phyloP scores from a whole-genome alignment of 1,284 basidiomycete genomes.

The Inonotus hispidus region DNA sequence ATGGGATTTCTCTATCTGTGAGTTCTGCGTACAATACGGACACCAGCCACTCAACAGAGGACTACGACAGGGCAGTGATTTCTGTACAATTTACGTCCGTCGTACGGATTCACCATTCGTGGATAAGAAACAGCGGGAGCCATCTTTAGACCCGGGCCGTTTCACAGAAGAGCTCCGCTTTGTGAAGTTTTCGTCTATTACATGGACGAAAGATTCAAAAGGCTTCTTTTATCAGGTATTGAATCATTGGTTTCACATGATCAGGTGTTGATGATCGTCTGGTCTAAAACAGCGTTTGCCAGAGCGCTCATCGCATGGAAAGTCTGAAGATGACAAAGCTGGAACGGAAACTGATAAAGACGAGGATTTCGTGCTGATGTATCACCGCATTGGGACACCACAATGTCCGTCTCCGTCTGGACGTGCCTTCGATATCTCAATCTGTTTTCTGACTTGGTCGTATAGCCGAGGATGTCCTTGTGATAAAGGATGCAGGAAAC shows the following conservation, averaged over 20 bases:
- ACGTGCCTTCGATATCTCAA: not conserved
- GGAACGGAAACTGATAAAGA: conserved; percentile 64
- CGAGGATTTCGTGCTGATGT: conserved; percentile 68
- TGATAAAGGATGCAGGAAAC: conserved; percentile 57
- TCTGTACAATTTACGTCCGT: conserved; percentile 64
- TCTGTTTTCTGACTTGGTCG: not conserved
- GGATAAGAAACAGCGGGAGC: conserved; percentile 32
- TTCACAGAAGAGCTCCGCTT: conserved; percentile 64
- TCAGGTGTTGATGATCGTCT: not conserved
- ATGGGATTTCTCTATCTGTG: conserved; percentile 70
- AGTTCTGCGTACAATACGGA: conserved; percentile 17
- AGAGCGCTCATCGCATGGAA: conserved; percentile 42
- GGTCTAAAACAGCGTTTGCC: conserved; percentile 49
- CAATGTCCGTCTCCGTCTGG: conserved; percentile 45
- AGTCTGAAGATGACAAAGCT: conserved; percentile 46
- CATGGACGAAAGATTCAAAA: conserved; percentile 72
- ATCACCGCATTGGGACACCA: conserved; percentile 63
- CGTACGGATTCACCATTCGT: conserved; percentile 54
- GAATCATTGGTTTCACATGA: not conserved
- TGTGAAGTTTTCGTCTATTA: conserved; percentile 70
- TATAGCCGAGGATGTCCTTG: conserved; percentile 61
- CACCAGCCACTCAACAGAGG: not conserved
- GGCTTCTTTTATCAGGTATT: conserved; percentile 80
- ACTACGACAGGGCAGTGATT: conserved; percentile 63
- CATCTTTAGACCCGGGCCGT: conserved; percentile 44